These are phyloP conservation scores for Pseudocercospora cruenta DNA, from an alignment of 2,329 filamentous ascomycete species.

Conservation along the genomic window DNA sequence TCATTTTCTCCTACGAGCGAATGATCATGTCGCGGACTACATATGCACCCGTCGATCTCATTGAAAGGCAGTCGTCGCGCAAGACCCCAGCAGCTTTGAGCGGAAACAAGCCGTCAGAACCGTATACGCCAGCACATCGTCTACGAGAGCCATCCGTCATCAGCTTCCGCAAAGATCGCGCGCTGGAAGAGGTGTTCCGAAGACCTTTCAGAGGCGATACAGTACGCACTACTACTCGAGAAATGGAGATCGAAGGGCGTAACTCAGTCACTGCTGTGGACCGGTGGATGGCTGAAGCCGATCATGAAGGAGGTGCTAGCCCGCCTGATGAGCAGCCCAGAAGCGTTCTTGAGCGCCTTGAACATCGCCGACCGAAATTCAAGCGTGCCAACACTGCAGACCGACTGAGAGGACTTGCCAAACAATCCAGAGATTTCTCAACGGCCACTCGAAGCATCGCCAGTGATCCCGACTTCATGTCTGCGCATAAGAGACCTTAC, in stretches of 20 bases:
- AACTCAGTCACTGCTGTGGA: slow-evolving; percentile 82
- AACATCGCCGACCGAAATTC: slow-evolving; percentile 57
- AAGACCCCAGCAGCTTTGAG: slow-evolving; percentile 39
- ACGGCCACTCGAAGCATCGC: slow-evolving; percentile 57
- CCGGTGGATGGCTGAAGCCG: slow-evolving; percentile 81
- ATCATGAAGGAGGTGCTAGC: slow-evolving; percentile 56
- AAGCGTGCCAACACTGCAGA: slow-evolving; percentile 54
- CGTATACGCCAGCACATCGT: slow-evolving; percentile 68
- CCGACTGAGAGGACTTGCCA: slow-evolving; percentile 26
- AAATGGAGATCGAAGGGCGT: slow-evolving; percentile 58
- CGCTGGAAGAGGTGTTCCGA: slow-evolving; percentile 88
- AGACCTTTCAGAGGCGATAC: slow-evolving; percentile 64
- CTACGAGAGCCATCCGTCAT: slow-evolving; percentile 80
- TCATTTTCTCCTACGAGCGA: slow-evolving; percentile 86
- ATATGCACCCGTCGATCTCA: slow-evolving; percentile 81
- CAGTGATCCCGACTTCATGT: slow-evolving; percentile 58
- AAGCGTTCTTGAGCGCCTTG: slow-evolving; percentile 61
- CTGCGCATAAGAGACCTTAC: slow-evolving; percentile 44
- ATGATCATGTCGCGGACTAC: slow-evolving; percentile 74
- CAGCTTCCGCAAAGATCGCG: slow-evolving; percentile 86
- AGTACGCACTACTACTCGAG: slow-evolving; percentile 56
- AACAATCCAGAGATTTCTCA: slow-evolving; percentile 51
- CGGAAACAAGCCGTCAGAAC: slow-evolving; percentile 45
- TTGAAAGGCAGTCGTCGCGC: slow-evolving; percentile 63
- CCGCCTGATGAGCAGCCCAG: slow-evolving; percentile 65